A percentile compares a stretch with the other conserved stretches of the same genome.
Evolutionary conservation across 1,284 basidiomycete species (phyloP).

Genomic region (Ganoderma lucidum): DNA sequence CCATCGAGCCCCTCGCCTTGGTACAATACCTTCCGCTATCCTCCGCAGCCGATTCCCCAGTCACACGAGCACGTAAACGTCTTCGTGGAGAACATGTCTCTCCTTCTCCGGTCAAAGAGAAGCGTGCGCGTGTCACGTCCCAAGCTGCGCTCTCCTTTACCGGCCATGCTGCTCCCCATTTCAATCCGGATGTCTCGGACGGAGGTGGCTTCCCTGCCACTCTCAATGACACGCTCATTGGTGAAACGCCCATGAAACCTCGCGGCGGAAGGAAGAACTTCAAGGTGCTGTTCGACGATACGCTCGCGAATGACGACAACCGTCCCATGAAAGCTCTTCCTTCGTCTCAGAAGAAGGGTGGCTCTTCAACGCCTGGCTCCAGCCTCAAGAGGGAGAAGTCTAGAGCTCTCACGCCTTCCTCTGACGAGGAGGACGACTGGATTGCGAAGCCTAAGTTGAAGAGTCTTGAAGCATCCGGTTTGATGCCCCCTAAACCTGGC

Average conservation of each 20-base stretch:
- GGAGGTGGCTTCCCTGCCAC: constrained; percentile 42
- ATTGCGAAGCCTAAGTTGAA: constrained; percentile 32
- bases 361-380: constrained; percentile 21
- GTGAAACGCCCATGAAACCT: constrained; percentile 74
- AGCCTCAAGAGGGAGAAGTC: constrained; percentile 34
- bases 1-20: constrained; percentile 38
- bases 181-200: constrained; percentile 48
- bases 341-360: constrained; percentile 34
- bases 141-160: constrained; percentile 44
- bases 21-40: constrained; percentile 27
- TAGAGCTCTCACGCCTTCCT: constrained; percentile 40
- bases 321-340: constrained; percentile 23
- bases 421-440: constrained; percentile 40
- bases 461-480: constrained; percentile 30
- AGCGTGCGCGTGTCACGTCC: constrained; percentile 59
- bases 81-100: constrained; percentile 82
- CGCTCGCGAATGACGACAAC: constrained; percentile 29
- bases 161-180: constrained; percentile 30
- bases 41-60: constrained; percentile 44
- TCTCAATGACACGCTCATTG: constrained; percentile 60
- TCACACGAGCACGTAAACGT: constrained; percentile 78
- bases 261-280: constrained; percentile 64
- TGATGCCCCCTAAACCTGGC: constrained; percentile 23
- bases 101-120: constrained; percentile 79
- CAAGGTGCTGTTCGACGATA: constrained; percentile 72